Evolutionary conservation across 2,329 filamentous ascomycete genomes (phyloP).

Genomic region (Talaromyces funiculosus): DNA sequence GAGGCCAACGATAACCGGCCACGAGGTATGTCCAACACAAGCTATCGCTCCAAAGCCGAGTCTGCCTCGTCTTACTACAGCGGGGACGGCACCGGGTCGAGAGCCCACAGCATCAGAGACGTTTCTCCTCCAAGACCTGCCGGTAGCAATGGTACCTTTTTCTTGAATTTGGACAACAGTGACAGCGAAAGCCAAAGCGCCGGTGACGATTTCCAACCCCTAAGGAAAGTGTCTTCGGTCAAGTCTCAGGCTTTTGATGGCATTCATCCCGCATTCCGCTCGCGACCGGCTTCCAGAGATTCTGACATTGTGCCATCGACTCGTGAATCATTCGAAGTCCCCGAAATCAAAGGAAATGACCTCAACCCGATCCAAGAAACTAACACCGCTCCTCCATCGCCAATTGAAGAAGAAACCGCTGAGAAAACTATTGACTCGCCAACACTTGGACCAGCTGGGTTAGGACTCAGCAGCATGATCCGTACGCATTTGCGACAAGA

Average conservation of each 20-base stretch:
- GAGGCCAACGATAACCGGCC: constrained; percentile 21
- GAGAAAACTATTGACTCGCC: constrained; percentile 60
- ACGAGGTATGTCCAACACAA: constrained; percentile 33
- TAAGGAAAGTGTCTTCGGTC: constrained; percentile 20
- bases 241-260: constrained; percentile 26
- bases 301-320: constrained; percentile 19
- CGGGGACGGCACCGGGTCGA: constrained; percentile 21
- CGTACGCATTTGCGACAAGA: constrained; percentile 75
- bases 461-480: constrained; percentile 73
- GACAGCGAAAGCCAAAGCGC: constrained; percentile 33
- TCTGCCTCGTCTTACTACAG: constrained; percentile 36
- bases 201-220: constrained; percentile 23
- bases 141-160: constrained; percentile 26
- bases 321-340: constrained; percentile 27
- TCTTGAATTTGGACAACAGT: constrained; percentile 32
- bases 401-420: constrained; percentile 17
- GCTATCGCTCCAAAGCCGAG: constrained; percentile 32
- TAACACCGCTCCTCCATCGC: constrained; percentile 17
- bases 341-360: constrained; percentile 35
- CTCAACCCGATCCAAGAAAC: constrained; percentile 38
- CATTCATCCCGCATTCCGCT: constrained; percentile 34
- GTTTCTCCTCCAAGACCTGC: constrained; percentile 24
- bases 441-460: constrained; percentile 60
- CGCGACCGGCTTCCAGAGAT: constrained; percentile 29
- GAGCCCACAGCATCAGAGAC: constrained; percentile 24